Evolutionary conservation across 2,329 filamentous ascomycete species (phyloP).

Genomic region (Zarea fungicola): DNA sequence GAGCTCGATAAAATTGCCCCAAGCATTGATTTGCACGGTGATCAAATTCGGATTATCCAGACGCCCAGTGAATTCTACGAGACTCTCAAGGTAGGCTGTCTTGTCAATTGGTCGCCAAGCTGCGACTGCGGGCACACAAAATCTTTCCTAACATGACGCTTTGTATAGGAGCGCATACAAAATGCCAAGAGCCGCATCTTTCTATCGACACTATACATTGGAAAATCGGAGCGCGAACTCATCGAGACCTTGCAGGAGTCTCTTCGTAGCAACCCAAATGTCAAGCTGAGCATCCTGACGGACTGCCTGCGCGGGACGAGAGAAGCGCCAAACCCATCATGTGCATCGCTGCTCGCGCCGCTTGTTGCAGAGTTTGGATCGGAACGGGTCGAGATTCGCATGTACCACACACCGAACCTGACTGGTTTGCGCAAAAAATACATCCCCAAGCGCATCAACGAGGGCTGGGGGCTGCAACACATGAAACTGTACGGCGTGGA

Average conservation of each 20-base stretch:
- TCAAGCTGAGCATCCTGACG: conserved; percentile 84
- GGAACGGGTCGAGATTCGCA: conserved; percentile 82
- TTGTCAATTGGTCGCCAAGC: no score
- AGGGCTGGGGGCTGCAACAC: conserved; percentile 96
- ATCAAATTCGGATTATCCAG: conserved; percentile 72
- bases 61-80: conserved; percentile 88
- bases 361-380: conserved; percentile 79
- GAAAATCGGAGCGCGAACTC: conserved; percentile 85
- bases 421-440: conserved; percentile 79
- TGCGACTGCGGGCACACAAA: no score
- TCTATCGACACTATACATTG: conserved; percentile 94
- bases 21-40: conserved; percentile 79
- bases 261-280: conserved; percentile 64
- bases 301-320: conserved; percentile 88
- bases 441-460: conserved; percentile 86
- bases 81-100: conserved; percentile 67
- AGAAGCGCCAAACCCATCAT: conserved; percentile 80
- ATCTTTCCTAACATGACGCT: background rate
- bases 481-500: conserved; percentile 98
- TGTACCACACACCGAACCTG: conserved; percentile 97
- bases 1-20: conserved; percentile 88
- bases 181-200: conserved; percentile 77
- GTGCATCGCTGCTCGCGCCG: conserved; percentile 79
- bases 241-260: conserved; percentile 73
- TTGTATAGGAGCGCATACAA: conserved; percentile 66